These are phyloP conservation scores for Aspergillus neoniger DNA, from an alignment of 2,329 filamentous ascomycete species.

Conservation along the genomic window DNA sequence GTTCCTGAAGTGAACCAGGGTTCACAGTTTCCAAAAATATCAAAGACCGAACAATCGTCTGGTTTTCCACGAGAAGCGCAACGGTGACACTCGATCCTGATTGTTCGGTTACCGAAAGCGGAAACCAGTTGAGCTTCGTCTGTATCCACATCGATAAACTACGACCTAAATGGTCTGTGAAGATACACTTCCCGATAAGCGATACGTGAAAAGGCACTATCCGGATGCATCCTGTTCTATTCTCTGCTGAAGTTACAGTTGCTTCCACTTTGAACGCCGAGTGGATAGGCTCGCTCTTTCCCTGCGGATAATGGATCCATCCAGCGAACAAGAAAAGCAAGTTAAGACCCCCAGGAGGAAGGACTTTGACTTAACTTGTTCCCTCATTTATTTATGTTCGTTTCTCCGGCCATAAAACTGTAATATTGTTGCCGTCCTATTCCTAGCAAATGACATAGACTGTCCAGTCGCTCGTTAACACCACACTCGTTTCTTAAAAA, in stretches of 20 bases:
- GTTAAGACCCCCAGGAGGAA: not conserved
- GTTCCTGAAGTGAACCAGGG: not conserved
- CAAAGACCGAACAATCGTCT: not conserved
- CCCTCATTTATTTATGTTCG: slow-evolving; percentile 3
- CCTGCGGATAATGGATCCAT: slow-evolving; percentile 4
- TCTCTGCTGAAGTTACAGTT: slow-evolving; percentile 2
- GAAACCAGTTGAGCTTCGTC: slow-evolving; percentile 19
- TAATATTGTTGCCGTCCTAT: slow-evolving; percentile 14
- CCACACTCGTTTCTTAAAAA: slow-evolving; percentile 17
- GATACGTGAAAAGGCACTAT: not conserved
- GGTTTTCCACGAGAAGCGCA: slow-evolving; percentile 2
- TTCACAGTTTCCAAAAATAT: not conserved
- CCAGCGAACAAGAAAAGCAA: not conserved
- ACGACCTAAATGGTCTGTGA: not conserved
- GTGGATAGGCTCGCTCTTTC: slow-evolving; percentile 15
- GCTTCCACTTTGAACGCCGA: slow-evolving; percentile 3
- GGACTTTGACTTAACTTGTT: not conserved
- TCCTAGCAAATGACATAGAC: slow-evolving; percentile 20
- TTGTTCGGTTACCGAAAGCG: slow-evolving; percentile 22
- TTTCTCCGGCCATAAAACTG: not conserved
- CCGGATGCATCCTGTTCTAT: slow-evolving; percentile 3
- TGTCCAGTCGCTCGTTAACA: slow-evolving; percentile 13
- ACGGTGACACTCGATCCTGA: slow-evolving; percentile 13
- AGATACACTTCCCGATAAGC: not conserved
- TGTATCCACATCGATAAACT: not conserved